phyloP scores from a whole-genome alignment of 2,329 filamentous ascomycete genomes.

The Cladobotryum protrusum region DNA sequence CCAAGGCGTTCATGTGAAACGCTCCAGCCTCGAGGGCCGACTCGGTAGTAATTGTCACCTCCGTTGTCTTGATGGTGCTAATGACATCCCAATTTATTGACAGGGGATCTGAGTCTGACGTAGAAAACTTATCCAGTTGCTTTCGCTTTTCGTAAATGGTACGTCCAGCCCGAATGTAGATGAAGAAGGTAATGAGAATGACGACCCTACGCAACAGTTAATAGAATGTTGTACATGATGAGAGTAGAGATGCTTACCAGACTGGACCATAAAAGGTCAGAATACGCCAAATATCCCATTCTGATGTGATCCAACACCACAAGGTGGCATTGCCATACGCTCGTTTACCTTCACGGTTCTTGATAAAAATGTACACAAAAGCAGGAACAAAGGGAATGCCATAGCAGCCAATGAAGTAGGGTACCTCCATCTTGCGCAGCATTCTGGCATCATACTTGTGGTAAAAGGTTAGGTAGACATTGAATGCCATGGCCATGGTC shows the following conservation, averaged over 20 bases:
- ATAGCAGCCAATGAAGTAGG: slow-evolving; percentile 65
- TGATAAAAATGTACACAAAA: slow-evolving; percentile 60
- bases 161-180: slow-evolving; percentile 60
- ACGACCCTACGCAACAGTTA: slow-evolving; percentile 41
- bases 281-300: slow-evolving; percentile 68
- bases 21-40: slow-evolving; percentile 14
- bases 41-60: slow-evolving; percentile 58
- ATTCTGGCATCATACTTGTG: slow-evolving; percentile 60
- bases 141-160: slow-evolving; percentile 63
- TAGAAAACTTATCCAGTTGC: slow-evolving; percentile 51
- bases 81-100: slow-evolving; percentile 39
- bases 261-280: slow-evolving; percentile 68
- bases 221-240: not conserved
- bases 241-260: slow-evolving; percentile 43
- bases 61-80: slow-evolving; percentile 50
- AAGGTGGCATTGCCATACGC: slow-evolving; percentile 70
- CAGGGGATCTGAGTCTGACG: slow-evolving; percentile 36
- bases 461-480: slow-evolving; percentile 79
- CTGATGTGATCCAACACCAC: slow-evolving; percentile 71
- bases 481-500: slow-evolving; percentile 77
- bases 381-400: slow-evolving; percentile 66
- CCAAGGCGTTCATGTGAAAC: slow-evolving; percentile 16
- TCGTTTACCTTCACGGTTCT: slow-evolving; percentile 40
- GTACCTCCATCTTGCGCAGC: slow-evolving; percentile 62
- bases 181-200: slow-evolving; percentile 55